phyloP scores from a whole-genome alignment of 257 asterid genomes.

The Gentiana straminea region DNA sequence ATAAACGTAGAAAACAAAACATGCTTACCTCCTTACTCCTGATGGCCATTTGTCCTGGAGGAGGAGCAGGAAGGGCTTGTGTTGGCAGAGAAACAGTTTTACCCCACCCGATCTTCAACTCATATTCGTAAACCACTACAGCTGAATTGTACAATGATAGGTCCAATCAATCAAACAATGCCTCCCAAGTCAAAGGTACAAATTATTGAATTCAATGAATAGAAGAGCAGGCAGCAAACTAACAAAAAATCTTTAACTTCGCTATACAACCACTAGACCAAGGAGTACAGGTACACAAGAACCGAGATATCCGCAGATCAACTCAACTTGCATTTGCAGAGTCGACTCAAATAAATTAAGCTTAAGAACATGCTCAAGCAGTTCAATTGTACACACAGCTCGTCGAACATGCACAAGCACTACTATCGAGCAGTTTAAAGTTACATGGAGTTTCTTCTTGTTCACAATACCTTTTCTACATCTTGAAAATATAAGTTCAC shows the following conservation, averaged over 20 bases:
- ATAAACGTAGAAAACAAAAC: not conserved
- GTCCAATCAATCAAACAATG: not conserved
- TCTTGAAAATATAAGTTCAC: too few species aligned
- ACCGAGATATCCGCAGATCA: too few species aligned
- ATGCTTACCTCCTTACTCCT: conserved; percentile 83
- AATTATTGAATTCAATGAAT: not conserved
- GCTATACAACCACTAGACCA: not conserved
- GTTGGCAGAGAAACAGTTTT: conserved; percentile 96
- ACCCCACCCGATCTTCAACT: conserved; percentile 96
- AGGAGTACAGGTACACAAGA: too few species aligned
- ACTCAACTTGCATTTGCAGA: too few species aligned
- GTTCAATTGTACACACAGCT: too few species aligned
- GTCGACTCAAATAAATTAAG: too few species aligned
- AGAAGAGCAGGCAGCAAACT: not conserved
- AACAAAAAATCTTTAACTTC: not conserved
- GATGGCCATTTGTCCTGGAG: conserved; percentile 99
- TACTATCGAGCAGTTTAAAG: not conserved
- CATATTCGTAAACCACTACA: conserved; percentile 89
- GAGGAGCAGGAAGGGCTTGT: conserved; percentile 98
- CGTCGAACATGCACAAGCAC: too few species aligned
- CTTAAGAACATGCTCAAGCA: too few species aligned
- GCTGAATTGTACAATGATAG: conserved; percentile 36
- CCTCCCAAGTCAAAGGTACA: not conserved
- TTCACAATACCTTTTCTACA: too few species aligned
- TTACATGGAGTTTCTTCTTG: too few species aligned